Conservation (phyloP, 2,329 filamentous ascomycete species). For the Tolypocladium cylindrosporum region DNA sequence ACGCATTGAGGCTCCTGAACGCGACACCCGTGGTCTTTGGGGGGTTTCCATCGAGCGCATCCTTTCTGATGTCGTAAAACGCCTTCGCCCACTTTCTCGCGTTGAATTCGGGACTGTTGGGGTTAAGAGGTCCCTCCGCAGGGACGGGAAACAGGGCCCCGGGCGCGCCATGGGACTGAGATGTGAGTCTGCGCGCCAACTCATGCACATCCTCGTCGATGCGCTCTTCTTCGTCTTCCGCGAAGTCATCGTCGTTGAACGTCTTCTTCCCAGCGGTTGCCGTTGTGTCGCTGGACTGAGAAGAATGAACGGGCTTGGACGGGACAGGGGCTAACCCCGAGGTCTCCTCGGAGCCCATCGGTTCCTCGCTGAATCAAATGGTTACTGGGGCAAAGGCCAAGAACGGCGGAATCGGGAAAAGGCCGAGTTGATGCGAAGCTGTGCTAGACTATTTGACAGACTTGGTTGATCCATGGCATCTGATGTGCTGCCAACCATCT, state of each 20-base stretch:
- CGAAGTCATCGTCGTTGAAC: background rate
- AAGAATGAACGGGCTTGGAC: background rate
- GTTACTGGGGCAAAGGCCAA: background rate
- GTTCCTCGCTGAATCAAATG: background rate
- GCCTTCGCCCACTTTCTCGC: constrained; percentile 32
- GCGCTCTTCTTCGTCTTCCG: background rate
- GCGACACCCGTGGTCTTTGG: background rate
- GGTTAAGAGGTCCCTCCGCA: constrained; percentile 19
- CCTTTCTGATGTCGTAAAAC: constrained; percentile 12
- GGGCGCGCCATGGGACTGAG: constrained; percentile 12
- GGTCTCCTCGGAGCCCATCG: background rate
- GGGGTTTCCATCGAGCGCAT: constrained; percentile 6
- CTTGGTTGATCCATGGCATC: background rate
- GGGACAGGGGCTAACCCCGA: background rate
- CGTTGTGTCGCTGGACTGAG: background rate
- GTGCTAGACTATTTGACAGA: background rate
- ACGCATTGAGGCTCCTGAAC: background rate
- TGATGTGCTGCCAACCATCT: background rate
- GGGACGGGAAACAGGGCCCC: constrained; percentile 15
- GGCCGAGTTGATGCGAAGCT: background rate
- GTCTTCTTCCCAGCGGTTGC: background rate
- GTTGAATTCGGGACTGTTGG: constrained; percentile 28
- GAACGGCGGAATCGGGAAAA: background rate
- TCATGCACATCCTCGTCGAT: constrained; percentile 13
- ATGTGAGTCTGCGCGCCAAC: constrained; percentile 18